Base-by-base conservation (phyloP, 148 eudicot species). In the Suaeda aralocaspica region DNA sequence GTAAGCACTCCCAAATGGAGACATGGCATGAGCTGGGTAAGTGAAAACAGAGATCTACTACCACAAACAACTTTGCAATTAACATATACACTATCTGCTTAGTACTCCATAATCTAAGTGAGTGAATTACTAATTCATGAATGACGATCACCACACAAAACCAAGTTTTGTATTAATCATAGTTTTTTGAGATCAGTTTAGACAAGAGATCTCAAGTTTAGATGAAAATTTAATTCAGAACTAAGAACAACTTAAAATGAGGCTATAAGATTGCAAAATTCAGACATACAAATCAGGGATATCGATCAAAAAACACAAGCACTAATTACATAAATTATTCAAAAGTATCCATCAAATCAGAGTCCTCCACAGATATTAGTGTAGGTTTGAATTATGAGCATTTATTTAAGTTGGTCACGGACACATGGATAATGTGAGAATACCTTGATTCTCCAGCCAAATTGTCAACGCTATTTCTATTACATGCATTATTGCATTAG, bases 1-100 rank as follows among this genome's bases (percentile, higher is more conserved):
- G 41, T 74, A 24, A 75, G 72, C 64, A 72, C 14, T 33, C 30
- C 26, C 7, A 48, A 56, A 25, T 36, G 64, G 59, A 51, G 44
- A 29, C 36, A 46, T 64, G 16, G 49, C 19, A 45, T 41, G 16
- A 16, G 64, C 29, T 11, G 39, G n/a, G 34, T 28, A 13, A 44
- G 9, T 2, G 69, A 39, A 66, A 48, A 73, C 9, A 66, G 33
- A 61, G 36, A 29, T 51, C 26, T 65, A 58, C 15, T 26, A 60
- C n/a, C 25, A 24, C 58, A 49, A 61, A 61, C 29, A 19, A n/a
- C 44, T 1, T n/a, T n/a, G n/a, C 44, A 53, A 53, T 22, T 1
- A 53, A 53, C 24, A 53, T 16, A 28, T 26, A 1, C 28, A 28
- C 30, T 24, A 25, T 56, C 4, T n/a, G n/a, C n/a, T n/a, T n/a